Conservation (phyloP, 305 asterid genomes). For the Solanum hybrid region DNA sequence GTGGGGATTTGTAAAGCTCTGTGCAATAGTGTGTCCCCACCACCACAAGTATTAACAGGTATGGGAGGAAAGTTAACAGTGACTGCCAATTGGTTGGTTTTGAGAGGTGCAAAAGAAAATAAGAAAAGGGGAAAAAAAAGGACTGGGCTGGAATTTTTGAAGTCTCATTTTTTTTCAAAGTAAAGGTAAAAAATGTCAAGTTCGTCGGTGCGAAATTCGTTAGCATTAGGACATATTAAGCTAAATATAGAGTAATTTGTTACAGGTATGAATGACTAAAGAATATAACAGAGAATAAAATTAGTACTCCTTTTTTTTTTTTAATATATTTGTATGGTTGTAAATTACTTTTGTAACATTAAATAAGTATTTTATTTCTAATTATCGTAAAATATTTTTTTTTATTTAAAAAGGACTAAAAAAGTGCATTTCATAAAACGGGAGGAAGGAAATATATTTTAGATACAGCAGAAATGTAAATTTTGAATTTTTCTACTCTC, state of each 20-base stretch:
- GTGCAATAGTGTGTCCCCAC: neutral
- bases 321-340: neutral
- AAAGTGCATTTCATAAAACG: too few species aligned
- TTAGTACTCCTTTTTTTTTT: neutral
- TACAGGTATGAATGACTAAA: neutral
- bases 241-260: neutral
- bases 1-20: constrained; percentile 8
- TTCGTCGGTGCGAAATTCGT: neutral
- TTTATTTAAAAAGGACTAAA: too few species aligned
- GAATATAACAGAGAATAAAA: neutral
- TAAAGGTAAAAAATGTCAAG: neutral
- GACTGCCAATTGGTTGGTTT: neutral
- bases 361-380: too few species aligned
- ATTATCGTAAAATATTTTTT: too few species aligned
- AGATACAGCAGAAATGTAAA: neutral
- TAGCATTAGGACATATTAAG: neutral
- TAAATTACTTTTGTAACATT: neutral
- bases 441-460: too few species aligned
- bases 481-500: neutral
- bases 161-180: neutral
- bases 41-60: neutral
- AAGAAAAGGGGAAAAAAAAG: neutral
- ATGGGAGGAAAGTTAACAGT: neutral
- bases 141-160: neutral
- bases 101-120: neutral